These are phyloP conservation scores for Pseudogymnoascus sp. DNA, from an alignment of 2,329 filamentous ascomycete genomes.

Conservation along the genomic window DNA sequence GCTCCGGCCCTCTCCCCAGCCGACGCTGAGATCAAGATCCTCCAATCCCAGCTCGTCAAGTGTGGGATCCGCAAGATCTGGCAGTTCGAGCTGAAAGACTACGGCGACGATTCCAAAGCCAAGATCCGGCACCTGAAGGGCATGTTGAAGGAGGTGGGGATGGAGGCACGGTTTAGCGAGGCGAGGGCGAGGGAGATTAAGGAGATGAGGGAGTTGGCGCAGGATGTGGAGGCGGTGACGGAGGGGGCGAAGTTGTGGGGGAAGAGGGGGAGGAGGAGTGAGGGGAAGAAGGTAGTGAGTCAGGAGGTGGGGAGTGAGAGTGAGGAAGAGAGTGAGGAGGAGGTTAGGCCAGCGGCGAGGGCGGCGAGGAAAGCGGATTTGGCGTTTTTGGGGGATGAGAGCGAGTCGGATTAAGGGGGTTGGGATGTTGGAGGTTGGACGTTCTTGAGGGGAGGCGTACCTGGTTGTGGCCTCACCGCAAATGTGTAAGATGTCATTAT, in stretches of 20 bases:
- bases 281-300: conserved; percentile 23
- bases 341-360: conserved; percentile 24
- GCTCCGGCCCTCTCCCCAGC: conserved; percentile 45
- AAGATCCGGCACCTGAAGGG: conserved; percentile 76
- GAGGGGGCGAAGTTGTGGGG: conserved; percentile 79
- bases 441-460: background rate
- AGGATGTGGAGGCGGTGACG: conserved; percentile 76
- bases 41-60: conserved; percentile 80
- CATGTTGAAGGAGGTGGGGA: conserved; percentile 75
- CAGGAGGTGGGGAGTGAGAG: conserved; percentile 34
- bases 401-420: conserved; percentile 40
- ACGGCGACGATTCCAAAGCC: conserved; percentile 58
- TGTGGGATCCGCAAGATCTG: conserved; percentile 92
- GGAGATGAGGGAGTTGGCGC: conserved; percentile 73
- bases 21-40: conserved; percentile 74
- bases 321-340: conserved; percentile 14
- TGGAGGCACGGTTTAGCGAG: conserved; percentile 80
- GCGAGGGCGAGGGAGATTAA: conserved; percentile 81
- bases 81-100: conserved; percentile 73
- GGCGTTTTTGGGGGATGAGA: conserved; percentile 62
- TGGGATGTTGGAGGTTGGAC: background rate
- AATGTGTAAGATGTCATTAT: background rate
- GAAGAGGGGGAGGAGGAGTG: conserved; percentile 24
- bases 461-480: background rate
- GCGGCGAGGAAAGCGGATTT: conserved; percentile 35